A percentile compares a stretch with the other conserved stretches of the same genome.
Evolutionary conservation across 169 alveolate species (phyloP).

Genomic region (Hammondia hammondi): DNA sequence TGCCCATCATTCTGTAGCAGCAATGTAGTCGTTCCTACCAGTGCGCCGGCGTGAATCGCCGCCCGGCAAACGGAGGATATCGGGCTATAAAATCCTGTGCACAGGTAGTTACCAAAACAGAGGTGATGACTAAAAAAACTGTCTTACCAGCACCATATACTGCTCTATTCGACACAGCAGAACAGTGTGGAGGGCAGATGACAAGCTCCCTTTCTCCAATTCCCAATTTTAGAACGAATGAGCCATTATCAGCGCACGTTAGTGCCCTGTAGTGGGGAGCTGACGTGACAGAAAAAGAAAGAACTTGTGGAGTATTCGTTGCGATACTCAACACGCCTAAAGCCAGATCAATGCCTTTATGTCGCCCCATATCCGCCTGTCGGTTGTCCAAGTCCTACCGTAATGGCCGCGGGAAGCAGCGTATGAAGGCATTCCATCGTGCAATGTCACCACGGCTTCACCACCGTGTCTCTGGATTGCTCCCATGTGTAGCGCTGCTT

Average conservation of each 20-base stretch:
- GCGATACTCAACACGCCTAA: constrained; percentile 63
- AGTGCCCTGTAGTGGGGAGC: constrained; percentile 79
- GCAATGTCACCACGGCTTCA: constrained; percentile 44
- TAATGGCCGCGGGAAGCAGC: constrained; percentile 66
- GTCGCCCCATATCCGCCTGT: background rate
- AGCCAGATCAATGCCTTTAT: background rate
- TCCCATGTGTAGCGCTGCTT: constrained; percentile 84
- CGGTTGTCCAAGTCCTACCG: constrained; percentile 41
- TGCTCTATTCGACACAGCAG: constrained; percentile 74
- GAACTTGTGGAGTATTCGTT: constrained; percentile 76
- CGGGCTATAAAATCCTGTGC: constrained; percentile 86
- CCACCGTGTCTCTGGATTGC: constrained; percentile 64
- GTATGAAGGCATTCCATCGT: constrained; percentile 40
- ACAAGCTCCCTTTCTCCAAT: constrained; percentile 81
- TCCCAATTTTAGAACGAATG: constrained; percentile 80
- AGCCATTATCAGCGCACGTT: constrained; percentile 79
- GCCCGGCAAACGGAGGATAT: constrained; percentile 90
- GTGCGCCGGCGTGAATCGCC: constrained; percentile 82
- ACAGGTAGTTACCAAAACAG: constrained; percentile 74
- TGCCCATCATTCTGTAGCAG: background rate
- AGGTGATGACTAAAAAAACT: constrained; percentile 67
- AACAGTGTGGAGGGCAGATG: constrained; percentile 81
- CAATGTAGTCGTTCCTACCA: constrained; percentile 35
- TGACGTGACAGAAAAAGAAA: constrained; percentile 82
- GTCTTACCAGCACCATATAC: constrained; percentile 59